Conservation (phyloP, 345 rosid genomes). For the Psidium friedrichsthalianum region DNA sequence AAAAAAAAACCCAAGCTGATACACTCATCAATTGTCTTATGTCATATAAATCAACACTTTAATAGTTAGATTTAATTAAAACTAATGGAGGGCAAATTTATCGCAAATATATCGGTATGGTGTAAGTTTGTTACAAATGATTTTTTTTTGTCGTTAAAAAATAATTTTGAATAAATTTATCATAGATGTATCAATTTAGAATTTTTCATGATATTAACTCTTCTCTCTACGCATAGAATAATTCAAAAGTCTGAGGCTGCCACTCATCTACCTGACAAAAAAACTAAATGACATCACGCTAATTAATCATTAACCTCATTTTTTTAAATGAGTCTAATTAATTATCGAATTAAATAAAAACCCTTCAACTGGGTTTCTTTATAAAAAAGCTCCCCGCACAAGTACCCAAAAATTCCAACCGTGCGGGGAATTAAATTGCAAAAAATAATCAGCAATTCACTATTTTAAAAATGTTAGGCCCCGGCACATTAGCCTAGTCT, state of each 20-base stretch:
- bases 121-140: too few relatives aligned
- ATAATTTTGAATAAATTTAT: too few relatives aligned
- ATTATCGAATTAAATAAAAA: neutral
- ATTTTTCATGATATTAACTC: neutral
- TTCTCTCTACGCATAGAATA: neutral
- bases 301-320: neutral
- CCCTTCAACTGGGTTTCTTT: neutral
- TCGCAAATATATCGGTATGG: too few relatives aligned
- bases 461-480: neutral
- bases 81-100: too few relatives aligned
- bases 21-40: too few relatives aligned
- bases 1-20: too few relatives aligned
- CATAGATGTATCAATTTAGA: too few relatives aligned
- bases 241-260: neutral
- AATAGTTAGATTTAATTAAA: too few relatives aligned
- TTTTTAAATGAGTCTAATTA: neutral
- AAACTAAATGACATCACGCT: neutral
- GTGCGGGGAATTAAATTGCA: neutral
- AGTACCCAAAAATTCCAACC: neutral
- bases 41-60: too few relatives aligned
- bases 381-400: neutral
- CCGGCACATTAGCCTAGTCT: neutral
- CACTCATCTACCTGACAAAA: constrained; percentile 1
- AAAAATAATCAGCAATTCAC: neutral
- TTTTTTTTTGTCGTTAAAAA: too few relatives aligned